Evolutionary conservation across 2,329 filamentous ascomycete species (phyloP), one percentile per base, ranked within the genome.

Genomic region (Colletotrichum lini): DNA sequence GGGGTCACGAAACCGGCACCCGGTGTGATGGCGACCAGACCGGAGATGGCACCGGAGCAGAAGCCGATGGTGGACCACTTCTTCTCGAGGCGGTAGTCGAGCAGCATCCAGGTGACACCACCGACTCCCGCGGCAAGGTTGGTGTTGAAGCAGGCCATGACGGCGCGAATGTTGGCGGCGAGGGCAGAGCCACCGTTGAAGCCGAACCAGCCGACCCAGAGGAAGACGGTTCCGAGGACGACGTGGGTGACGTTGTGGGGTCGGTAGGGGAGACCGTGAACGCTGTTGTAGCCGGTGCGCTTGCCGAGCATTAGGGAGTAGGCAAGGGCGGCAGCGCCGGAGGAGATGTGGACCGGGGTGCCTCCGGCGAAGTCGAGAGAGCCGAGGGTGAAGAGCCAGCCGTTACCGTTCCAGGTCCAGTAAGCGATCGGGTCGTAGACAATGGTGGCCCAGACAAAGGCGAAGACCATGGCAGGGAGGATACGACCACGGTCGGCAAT

Each of bases 201-300:
- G 59, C 95, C 95, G 80, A 98, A 96, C 95, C 95, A 98, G 70
- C 95, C 95, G 56, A 98, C 93, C 95, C 95, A 98, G 60, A 98
- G 87, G 81, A 92, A 88, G 35, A 92, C 88, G 4, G 93, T 94
- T 26, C 93, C 92, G 57, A 94, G 85, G 58, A 94, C 90, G 74
- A 94, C 90, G 75, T 93, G 86, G 69, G 92, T 93, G 54, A 93
- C 91, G 78, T 93, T 94, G 81, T 94, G 92, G 10, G 92, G 91
- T 42, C 89, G 87, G 83, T 92, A 92, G 4, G 90, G 89, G 4
- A 91, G 87, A 54, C 90, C 88, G 72, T 90, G 86, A 61, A 88
- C 86, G 76, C 86, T 88, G 76, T 82, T 86, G 82, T 92, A 90
- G 74, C 89, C 90, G 42, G 84, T 83, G 57, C 92, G 90, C 81